phyloP scores from a whole-genome alignment of 2,329 filamentous ascomycete genomes.

The Stagonosporopsis cucurbitacearum region DNA sequence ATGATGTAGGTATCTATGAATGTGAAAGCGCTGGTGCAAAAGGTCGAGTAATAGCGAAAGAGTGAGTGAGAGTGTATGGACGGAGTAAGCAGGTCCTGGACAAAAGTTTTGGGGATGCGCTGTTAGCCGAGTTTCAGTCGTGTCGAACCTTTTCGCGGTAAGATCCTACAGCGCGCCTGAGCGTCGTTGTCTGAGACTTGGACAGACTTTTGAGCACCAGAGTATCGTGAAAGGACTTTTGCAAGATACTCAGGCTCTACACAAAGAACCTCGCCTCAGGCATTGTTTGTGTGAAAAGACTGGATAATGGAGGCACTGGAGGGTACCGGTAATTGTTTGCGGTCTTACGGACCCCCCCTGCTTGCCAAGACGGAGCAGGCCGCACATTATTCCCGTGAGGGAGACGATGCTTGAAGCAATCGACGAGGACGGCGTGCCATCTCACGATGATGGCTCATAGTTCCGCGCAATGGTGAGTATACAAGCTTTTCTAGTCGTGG shows the following conservation, averaged over 20 bases:
- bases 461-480: neutral
- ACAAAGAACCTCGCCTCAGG: neutral
- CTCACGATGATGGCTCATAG: neutral
- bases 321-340: conserved; percentile 7
- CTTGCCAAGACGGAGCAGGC: conserved; percentile 10
- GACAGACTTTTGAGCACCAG: neutral
- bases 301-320: too few species aligned
- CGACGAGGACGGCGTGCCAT: neutral
- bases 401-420: neutral
- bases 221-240: neutral
- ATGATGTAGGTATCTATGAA: neutral
- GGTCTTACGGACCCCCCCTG: conserved; percentile 1
- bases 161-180: conserved; percentile 15
- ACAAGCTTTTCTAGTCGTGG: neutral
- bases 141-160: conserved; percentile 12
- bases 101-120: conserved; percentile 16
- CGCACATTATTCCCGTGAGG: neutral
- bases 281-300: conserved; percentile 2
- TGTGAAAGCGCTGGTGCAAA: neutral
- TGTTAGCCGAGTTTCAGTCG: conserved; percentile 18
- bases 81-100: neutral
- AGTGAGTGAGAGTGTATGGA: neutral
- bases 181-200: conserved; percentile 13
- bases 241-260: neutral
- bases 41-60: neutral